Evolutionary conservation across 2,329 filamentous ascomycete species (phyloP).

Genomic region (Pleoardoris graminearum): DNA sequence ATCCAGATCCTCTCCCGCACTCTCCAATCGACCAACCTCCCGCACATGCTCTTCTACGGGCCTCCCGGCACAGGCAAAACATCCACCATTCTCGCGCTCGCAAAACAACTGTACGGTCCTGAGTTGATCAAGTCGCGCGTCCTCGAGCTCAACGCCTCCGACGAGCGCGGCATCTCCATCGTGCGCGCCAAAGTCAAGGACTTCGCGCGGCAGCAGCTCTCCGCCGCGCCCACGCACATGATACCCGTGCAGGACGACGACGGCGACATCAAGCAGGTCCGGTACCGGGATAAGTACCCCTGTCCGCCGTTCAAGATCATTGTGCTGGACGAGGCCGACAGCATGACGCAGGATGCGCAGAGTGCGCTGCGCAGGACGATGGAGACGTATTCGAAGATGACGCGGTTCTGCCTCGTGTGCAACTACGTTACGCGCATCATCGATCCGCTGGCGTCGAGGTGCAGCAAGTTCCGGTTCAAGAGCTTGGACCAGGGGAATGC

Average conservation of each 20-base stretch:
- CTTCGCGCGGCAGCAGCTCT: conserved; percentile 93
- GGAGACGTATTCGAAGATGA: conserved; percentile 97
- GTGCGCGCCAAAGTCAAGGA: conserved; percentile 98
- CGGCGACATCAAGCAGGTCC: conserved; percentile 31
- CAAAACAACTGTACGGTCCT: conserved; percentile 95
- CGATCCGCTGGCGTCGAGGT: conserved; percentile 88
- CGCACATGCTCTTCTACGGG: conserved; percentile 99
- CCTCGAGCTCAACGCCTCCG: conserved; percentile 98
- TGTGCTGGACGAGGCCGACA: conserved; percentile 96
- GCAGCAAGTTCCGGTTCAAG: conserved; percentile 98
- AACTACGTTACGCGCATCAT: conserved; percentile 99
- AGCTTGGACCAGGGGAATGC: conserved; percentile 86
- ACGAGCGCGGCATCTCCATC: conserved; percentile 96
- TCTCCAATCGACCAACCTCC: conserved; percentile 93
- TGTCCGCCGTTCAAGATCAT: conserved; percentile 99
- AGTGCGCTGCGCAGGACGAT: conserved; percentile 90
- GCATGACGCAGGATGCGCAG: conserved; percentile 98
- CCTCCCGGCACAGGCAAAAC: conserved; percentile 98
- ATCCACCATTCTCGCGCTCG: conserved; percentile 92
- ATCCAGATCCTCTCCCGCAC: conserved; percentile 90
- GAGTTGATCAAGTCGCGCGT: conserved; percentile 91
- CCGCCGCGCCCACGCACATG: conserved; percentile 70
- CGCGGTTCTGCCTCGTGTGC: conserved; percentile 94
- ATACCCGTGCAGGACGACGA: conserved; percentile 57
- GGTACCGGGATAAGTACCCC: conserved; percentile 70